These are phyloP conservation scores for Proliferodiscus dingleyae DNA, from an alignment of 2,329 filamentous ascomycete genomes.

Conservation along the genomic window DNA sequence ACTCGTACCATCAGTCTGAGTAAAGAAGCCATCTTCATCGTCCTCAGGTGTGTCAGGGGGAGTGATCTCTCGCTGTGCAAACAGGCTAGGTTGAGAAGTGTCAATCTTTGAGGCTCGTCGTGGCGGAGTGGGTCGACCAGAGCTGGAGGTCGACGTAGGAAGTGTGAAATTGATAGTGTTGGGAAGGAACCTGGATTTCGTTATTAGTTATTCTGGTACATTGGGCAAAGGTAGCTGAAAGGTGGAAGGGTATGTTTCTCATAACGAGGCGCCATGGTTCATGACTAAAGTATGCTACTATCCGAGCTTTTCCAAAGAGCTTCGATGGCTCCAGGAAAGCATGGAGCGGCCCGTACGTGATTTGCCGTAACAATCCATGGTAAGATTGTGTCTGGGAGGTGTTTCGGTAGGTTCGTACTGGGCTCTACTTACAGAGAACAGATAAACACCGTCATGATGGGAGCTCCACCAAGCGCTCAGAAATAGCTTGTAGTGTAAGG, in stretches of 20 bases:
- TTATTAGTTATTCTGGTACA: constrained; percentile 6
- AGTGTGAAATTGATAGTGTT: constrained; percentile 87
- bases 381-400: not conserved
- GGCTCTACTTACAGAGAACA: constrained; percentile 49
- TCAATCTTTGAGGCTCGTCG: constrained; percentile 43
- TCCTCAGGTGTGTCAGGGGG: constrained; percentile 34
- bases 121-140: constrained; percentile 19
- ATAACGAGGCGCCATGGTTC: too few relatives aligned
- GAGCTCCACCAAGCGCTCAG: constrained; percentile 11
- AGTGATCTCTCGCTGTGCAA: constrained; percentile 27
- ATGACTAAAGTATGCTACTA: not conserved
- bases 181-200: constrained; percentile 68
- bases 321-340: not conserved
- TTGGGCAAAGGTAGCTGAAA: not conserved
- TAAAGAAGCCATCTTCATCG: constrained; percentile 43
- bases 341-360: not conserved
- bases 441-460: constrained; percentile 54
- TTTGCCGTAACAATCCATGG: not conserved
- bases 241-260: too few relatives aligned
- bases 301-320: too few relatives aligned
- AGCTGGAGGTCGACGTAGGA: constrained; percentile 44
- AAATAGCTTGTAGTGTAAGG: constrained; percentile 14
- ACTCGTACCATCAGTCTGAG: constrained; percentile 50
- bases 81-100: constrained; percentile 43
- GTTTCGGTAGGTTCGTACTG: not conserved